Base-by-base conservation (phyloP, 106 monocot genomes). In the Vanilla planifolia region DNA sequence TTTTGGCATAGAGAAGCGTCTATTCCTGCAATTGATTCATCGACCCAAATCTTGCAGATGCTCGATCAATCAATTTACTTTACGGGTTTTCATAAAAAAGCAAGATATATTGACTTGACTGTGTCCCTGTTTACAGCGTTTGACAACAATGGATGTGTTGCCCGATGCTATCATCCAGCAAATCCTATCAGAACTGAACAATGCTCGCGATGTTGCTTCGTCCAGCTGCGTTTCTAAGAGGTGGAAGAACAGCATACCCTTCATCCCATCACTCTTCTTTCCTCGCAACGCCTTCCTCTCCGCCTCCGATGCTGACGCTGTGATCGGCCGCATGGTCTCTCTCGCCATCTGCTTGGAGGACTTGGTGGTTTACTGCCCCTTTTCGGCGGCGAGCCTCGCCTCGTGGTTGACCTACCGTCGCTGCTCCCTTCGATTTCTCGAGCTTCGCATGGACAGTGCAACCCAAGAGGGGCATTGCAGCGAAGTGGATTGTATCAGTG, bases 351-450 rank as follows among this genome's bases (percentile, higher is more conserved):
- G 60, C 4, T 62, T 94, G 0, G 66, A 85, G 62, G 83, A 89
- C 62, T 80, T 94, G 2, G 65, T 94, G 53, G 44, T 94, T 41
- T 86, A 89, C 72, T 89, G 93, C 41, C 85, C 94, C 39, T 89
- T 89, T 56, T 75, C 82, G 6, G 46, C 71, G 20, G 0, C 83
- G 0, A 45, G 53, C 19, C 82, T 94, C 6, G 59, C 69, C 19
- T 73, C 72, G 11, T 83, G 79, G 72, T 61, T 94, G 32, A 24
- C 66, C 33, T 69, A 60, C 51, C 67, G 70, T 4, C 52, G 72
- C 26, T 20, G 24, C 10, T 70, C 80, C 22, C 77, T 94, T 41
- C 71, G 80, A 4, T 3, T 55, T 0, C 77, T 94, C 9, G 94
- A 94, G 77, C 94, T 94, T 23, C 76, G 89, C 0, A 75, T 85